Conservation (phyloP, 345 rosid genomes). For the Citrus glauca region DNA sequence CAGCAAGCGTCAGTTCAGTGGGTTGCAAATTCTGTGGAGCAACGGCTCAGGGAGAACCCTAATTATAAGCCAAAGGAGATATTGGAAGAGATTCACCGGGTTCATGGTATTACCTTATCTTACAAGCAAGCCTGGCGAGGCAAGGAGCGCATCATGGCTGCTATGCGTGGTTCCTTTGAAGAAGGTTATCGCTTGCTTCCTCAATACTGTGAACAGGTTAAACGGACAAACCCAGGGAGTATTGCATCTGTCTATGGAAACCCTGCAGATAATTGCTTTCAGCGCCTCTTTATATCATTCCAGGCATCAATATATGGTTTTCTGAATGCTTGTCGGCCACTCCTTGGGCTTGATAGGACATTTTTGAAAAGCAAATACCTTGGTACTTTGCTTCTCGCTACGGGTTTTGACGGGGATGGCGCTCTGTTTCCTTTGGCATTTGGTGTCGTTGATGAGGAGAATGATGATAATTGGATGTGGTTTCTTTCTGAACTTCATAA, state of each 20-base stretch:
- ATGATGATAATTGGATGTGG: conserved; percentile 99
- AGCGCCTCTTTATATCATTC: conserved; percentile 91
- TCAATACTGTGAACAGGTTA: conserved; percentile 86
- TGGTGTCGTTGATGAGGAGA: conserved; percentile 96
- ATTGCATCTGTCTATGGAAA: conserved; percentile 89
- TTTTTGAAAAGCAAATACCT: conserved; percentile 87
- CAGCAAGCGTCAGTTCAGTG: conserved; percentile 99
- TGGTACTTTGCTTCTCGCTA: conserved; percentile 89
- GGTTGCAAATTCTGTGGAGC: conserved; percentile 97
- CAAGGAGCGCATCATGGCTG: conserved; percentile 95
- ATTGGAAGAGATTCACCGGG: conserved; percentile 93
- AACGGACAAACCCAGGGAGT: conserved; percentile 85
- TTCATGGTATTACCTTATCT: conserved; percentile 87
- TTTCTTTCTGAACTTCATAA: conserved; percentile 91
- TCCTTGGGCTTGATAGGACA: conserved; percentile 88
- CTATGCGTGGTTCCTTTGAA: conserved; percentile 98
- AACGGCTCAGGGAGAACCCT: conserved; percentile 85
- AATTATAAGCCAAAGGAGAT: conserved; percentile 96
- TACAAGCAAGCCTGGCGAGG: conserved; percentile 99
- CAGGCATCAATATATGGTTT: conserved; percentile 98
- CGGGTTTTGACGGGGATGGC: conserved; percentile 97
- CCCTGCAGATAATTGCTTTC: conserved; percentile 72
- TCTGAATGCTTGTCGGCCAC: conserved; percentile 91
- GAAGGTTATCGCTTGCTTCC: conserved; percentile 97
- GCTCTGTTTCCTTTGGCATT: conserved; percentile 90